Evolutionary conservation across 345 rosid genomes (phyloP).

Genomic region (Eucalyptus camaldulensis): DNA sequence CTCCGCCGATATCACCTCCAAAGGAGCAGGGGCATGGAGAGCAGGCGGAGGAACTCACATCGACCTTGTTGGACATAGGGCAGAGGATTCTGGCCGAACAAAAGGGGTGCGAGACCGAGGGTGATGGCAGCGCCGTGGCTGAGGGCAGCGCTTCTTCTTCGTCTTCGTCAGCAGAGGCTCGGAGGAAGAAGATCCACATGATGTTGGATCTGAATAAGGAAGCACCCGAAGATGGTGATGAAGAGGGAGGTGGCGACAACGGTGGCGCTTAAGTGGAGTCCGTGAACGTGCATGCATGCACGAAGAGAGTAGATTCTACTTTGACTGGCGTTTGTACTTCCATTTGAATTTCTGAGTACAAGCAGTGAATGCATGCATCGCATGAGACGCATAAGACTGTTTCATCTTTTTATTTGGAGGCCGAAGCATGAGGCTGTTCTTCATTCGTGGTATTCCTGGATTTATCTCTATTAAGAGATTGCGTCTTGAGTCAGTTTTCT

Average conservation of each 20-base stretch:
- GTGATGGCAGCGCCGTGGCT: not conserved
- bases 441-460: not conserved
- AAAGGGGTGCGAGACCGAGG: not conserved
- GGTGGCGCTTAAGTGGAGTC: not conserved
- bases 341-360: not conserved
- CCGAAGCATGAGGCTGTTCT: not conserved
- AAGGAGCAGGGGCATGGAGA: not conserved
- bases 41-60: not conserved
- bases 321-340: not conserved
- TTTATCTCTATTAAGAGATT: not conserved
- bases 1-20: conserved; percentile 7
- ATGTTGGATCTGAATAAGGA: not conserved
- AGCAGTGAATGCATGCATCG: not conserved
- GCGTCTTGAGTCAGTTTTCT: not conserved
- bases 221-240: not conserved
- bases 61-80: not conserved
- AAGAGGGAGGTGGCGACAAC: not conserved
- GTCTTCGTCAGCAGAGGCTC: not conserved
- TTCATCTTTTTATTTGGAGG: not conserved
- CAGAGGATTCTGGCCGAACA: not conserved
- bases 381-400: not conserved
- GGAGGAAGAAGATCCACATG: not conserved
- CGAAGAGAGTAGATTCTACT: not conserved
- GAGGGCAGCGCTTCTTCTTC: not conserved
- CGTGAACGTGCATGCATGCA: not conserved